Percentiles rank a stretch among this genome's conserved stretches.
Evolutionary conservation across 257 asterid genomes (phyloP).

Genomic region (Forsythia suspensa): DNA sequence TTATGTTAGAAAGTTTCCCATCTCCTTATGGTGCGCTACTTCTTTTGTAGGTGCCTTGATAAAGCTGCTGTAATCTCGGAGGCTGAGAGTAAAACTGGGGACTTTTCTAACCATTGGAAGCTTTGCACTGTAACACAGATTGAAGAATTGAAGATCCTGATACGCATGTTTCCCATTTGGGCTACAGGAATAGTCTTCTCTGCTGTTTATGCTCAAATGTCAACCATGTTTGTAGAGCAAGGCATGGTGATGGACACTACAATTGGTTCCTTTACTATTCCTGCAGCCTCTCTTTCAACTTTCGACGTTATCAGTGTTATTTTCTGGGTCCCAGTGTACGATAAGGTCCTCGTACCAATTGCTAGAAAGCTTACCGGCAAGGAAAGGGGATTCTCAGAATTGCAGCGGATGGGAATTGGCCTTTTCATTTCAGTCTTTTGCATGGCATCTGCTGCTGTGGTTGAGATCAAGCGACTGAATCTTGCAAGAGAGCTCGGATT

Average conservation of each 20-base stretch:
- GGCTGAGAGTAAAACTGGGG: conserved; percentile 46
- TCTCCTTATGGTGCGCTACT: not conserved
- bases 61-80: conserved; percentile 70
- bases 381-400: conserved; percentile 70
- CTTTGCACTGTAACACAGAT: conserved; percentile 91
- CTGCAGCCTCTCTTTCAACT: conserved; percentile 84
- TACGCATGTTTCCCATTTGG: conserved; percentile 95
- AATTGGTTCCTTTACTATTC: conserved; percentile 76
- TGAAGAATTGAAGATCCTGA: conserved; percentile 77
- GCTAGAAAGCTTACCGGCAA: conserved; percentile 71
- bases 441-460: conserved; percentile 83
- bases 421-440: conserved; percentile 66
- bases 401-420: conserved; percentile 88
- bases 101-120: conserved; percentile 72
- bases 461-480: conserved; percentile 61
- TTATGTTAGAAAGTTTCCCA: not conserved
- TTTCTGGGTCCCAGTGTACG: conserved; percentile 87
- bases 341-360: conserved; percentile 67
- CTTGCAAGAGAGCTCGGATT: conserved; percentile 52
- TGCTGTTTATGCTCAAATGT: conserved; percentile 89
- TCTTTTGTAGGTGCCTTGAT: conserved; percentile 73
- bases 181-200: conserved; percentile 88
- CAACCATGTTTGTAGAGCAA: conserved; percentile 92
- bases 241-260: conserved; percentile 90
- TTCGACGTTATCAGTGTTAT: conserved; percentile 84